Evolutionary conservation across 2,329 filamentous ascomycete species (phyloP).

Genomic region (Fonsecaea erecta): DNA sequence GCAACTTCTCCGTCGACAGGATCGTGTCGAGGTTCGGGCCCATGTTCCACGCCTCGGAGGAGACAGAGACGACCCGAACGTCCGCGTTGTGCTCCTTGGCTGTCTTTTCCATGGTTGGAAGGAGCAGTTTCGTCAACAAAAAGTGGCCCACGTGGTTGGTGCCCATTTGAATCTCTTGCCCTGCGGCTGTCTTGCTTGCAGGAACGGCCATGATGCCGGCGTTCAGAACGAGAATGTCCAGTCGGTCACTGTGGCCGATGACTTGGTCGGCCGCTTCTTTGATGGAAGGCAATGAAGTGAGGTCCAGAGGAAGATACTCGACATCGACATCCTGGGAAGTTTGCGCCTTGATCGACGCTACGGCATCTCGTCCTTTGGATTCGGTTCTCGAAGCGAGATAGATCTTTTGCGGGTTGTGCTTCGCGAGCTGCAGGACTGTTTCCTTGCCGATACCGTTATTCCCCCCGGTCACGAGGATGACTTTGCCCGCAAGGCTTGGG

Average conservation of each 20-base stretch:
- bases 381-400: conserved; percentile 51
- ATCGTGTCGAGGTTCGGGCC: conserved; percentile 45
- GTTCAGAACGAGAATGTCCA: conserved; percentile 54
- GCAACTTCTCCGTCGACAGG: conserved; percentile 44
- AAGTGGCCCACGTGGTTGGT: conserved; percentile 56
- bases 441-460: conserved; percentile 56
- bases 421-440: conserved; percentile 50
- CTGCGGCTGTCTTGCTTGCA: conserved; percentile 46
- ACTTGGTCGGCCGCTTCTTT: conserved; percentile 52
- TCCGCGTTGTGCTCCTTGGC: conserved; percentile 38
- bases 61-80: conserved; percentile 47
- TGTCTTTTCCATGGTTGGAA: conserved; percentile 48
- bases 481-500: conserved; percentile 48
- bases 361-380: conserved; percentile 42
- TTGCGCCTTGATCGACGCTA: conserved; percentile 45
- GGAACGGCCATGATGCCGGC: conserved; percentile 54
- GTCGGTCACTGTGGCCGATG: conserved; percentile 45
- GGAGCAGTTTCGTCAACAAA: conserved; percentile 50
- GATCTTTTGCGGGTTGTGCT: conserved; percentile 52
- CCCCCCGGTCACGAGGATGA: conserved; percentile 53
- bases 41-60: conserved; percentile 45
- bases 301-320: conserved; percentile 54
- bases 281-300: conserved; percentile 57
- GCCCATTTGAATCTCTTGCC: conserved; percentile 53
- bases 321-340: conserved; percentile 44